A percentile compares a stretch with the other conserved stretches of the same genome.
Evolutionary conservation across 768 basidiomycete species (phyloP).

Genomic region (Kwoniella europaea): DNA sequence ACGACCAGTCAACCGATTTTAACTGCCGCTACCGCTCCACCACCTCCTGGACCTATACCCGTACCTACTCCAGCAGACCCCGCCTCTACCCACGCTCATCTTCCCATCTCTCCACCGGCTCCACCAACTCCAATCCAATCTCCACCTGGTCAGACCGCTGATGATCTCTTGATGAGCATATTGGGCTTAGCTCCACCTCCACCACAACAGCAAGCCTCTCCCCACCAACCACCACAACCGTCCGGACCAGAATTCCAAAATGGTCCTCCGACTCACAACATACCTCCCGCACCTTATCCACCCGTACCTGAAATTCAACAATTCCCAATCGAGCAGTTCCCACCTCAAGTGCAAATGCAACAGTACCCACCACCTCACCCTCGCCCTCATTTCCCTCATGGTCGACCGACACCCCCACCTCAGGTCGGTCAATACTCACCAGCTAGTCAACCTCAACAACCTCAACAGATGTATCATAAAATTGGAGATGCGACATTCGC

Average conservation of each 20-base stretch:
- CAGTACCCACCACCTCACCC: constrained; percentile 2
- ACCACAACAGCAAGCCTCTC: neutral
- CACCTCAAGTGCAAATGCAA: constrained; percentile 12
- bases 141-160: constrained; percentile 48
- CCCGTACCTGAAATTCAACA: neutral
- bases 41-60: neutral
- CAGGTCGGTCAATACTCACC: neutral
- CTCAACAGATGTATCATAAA: constrained; percentile 7
- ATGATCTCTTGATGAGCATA: constrained; percentile 45
- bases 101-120: neutral
- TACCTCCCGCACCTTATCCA: neutral
- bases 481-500: constrained; percentile 27
- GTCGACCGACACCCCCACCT: constrained; percentile 1
- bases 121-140: constrained; percentile 20
- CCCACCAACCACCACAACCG: neutral
- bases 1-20: constrained; percentile 12
- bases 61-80: neutral
- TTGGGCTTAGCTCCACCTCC: constrained; percentile 30
- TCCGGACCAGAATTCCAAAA: neutral
- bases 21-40: neutral
- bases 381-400: neutral
- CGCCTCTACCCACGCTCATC: neutral
- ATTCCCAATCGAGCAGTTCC: constrained; percentile 1
- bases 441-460: neutral
- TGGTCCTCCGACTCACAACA: neutral